phyloP scores from a whole-genome alignment of 2,329 filamentous ascomycete genomes.

The Ophiosphaerella korrae region DNA sequence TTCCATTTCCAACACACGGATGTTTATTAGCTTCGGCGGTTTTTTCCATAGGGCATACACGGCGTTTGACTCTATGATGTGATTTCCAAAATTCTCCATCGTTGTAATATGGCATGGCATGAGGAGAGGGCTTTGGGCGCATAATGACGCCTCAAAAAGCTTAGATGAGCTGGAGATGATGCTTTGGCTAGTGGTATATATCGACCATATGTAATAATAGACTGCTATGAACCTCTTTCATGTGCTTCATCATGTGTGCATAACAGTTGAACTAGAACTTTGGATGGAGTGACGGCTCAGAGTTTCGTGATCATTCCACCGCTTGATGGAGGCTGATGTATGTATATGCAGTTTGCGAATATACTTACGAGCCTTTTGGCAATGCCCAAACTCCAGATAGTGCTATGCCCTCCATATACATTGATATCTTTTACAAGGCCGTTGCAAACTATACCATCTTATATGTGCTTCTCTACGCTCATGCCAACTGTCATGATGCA shows the following conservation, averaged over 20 bases:
- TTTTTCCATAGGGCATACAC: slow-evolving; percentile 22
- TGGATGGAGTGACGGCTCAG: too few species aligned
- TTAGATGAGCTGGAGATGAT: slow-evolving; percentile 7
- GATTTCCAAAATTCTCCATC: slow-evolving; percentile 4
- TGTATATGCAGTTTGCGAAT: too few species aligned
- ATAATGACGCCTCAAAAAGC: slow-evolving; percentile 7
- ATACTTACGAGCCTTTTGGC: too few species aligned
- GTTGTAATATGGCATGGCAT: slow-evolving; percentile 6
- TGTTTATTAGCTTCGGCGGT: slow-evolving; percentile 1
- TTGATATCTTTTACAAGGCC: too few species aligned
- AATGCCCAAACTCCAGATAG: too few species aligned
- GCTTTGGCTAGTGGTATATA: slow-evolving; percentile 4
- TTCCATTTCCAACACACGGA: slow-evolving; percentile 12
- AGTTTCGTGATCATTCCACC: too few species aligned
- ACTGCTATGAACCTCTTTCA: slow-evolving; percentile 10
- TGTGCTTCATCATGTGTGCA: neutral
- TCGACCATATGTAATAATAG: slow-evolving; percentile 25
- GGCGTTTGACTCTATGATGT: slow-evolving; percentile 22
- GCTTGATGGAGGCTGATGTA: too few species aligned
- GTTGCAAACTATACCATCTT: too few species aligned
- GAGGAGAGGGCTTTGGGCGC: neutral
- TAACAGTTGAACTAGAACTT: neutral
- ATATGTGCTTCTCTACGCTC: too few species aligned
- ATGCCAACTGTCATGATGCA: slow-evolving; percentile 18
- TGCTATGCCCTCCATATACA: too few species aligned